These are phyloP conservation scores for Beauveria bassiana DNA, from an alignment of 2,329 filamentous ascomycete genomes.

Conservation along the genomic window DNA sequence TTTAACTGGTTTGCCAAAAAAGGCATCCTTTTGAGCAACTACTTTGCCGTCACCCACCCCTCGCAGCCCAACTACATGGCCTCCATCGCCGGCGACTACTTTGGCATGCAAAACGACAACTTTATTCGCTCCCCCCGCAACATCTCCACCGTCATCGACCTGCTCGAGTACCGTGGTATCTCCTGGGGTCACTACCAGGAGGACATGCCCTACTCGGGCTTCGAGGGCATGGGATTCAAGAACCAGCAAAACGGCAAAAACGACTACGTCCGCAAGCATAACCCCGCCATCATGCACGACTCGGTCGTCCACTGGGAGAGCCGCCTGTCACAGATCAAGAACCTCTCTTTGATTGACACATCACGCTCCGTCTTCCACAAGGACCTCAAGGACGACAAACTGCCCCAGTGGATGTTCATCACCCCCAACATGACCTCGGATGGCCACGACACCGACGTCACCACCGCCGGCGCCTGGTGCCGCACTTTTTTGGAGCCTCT, in stretches of 20 bases:
- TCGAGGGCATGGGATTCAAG: constrained; percentile 53
- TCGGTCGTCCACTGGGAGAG: constrained; percentile 50
- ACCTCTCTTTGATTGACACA: constrained; percentile 40
- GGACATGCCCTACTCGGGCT: constrained; percentile 68
- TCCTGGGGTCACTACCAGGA: constrained; percentile 71
- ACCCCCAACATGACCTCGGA: constrained; percentile 71
- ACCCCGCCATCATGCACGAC: constrained; percentile 59
- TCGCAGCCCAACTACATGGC: constrained; percentile 72
- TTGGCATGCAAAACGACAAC: constrained; percentile 63
- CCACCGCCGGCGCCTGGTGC: constrained; percentile 60
- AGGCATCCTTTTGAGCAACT: constrained; percentile 26
- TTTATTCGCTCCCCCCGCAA: constrained; percentile 52
- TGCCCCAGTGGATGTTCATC: constrained; percentile 68
- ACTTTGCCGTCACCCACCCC: constrained; percentile 60
- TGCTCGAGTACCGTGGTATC: constrained; percentile 57
- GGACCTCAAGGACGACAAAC: constrained; percentile 53
- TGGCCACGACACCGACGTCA: constrained; percentile 67
- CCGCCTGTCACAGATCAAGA: constrained; percentile 65
- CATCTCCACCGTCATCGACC: constrained; percentile 59
- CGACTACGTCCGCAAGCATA: constrained; percentile 80
- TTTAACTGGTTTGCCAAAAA: constrained; percentile 21
- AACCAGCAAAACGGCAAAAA: constrained; percentile 61
- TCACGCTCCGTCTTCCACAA: constrained; percentile 52
- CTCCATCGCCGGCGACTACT: constrained; percentile 61
- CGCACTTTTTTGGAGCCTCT: constrained; percentile 63